A percentile compares a stretch with the other conserved stretches of the same genome.
phyloP scores from a whole-genome alignment of 805 yeast genomes.

The Candida caryicola region DNA sequence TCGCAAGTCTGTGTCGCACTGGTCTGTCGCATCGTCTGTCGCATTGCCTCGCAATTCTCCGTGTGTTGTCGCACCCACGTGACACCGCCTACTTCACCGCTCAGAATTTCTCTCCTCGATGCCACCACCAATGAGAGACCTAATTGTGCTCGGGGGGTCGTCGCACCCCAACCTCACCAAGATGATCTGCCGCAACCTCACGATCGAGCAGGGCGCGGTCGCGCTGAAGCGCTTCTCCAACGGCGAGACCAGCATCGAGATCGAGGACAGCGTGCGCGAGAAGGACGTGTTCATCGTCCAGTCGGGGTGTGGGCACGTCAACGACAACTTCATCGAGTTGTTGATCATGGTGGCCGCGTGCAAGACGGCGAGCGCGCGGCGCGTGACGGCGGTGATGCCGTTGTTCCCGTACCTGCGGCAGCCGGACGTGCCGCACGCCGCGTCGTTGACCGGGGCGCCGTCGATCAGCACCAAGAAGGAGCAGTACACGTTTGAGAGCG shows the following conservation, averaged over 20 bases:
- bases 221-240: constrained; percentile 67
- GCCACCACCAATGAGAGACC: constrained; percentile 63
- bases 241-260: constrained; percentile 89
- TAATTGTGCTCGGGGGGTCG: constrained; percentile 86
- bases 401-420: constrained; percentile 94
- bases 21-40: too few species aligned
- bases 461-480: constrained; percentile 32
- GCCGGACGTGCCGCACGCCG: constrained; percentile 84
- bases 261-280: constrained; percentile 87
- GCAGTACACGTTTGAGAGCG: constrained; percentile 48
- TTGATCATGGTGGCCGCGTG: constrained; percentile 87
- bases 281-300: constrained; percentile 93
- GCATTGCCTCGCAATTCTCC: too few species aligned
- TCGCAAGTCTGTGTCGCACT: too few species aligned
- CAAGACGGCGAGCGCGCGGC: constrained; percentile 82
- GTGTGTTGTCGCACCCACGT: too few species aligned
- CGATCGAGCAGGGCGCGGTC: constrained; percentile 69
- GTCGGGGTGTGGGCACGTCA: constrained; percentile 83
- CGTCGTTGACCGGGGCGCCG: constrained; percentile 67
- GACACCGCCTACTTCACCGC: too few species aligned
- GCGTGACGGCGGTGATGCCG: constrained; percentile 90
- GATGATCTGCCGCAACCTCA: constrained; percentile 71
- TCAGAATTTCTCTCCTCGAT: too few species aligned
- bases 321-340: constrained; percentile 81
- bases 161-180: constrained; percentile 80